A percentile compares a stretch with the other conserved stretches of the same genome.
Conservation (phyloP, 306 rosid genomes). For the Prunus kanzakura region DNA sequence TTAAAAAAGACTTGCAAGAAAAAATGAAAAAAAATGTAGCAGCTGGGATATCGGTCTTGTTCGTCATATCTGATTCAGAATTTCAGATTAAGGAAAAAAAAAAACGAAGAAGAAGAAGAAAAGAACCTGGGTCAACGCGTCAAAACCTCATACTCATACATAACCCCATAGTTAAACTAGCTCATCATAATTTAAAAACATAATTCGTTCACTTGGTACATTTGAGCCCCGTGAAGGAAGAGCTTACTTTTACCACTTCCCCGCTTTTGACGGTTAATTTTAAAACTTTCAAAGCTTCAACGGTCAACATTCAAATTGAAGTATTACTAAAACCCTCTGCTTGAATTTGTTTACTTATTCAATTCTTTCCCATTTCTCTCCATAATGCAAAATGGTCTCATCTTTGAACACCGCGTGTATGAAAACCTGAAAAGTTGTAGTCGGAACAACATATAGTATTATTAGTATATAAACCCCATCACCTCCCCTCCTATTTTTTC, state of each 20-base stretch:
- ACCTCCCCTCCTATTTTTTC: constrained; percentile 1
- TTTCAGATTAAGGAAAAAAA: no score
- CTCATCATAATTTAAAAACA: background rate
- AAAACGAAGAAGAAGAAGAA: background rate
- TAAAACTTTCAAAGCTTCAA: constrained; percentile 36
- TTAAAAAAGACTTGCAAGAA: no score
- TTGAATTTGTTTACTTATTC: constrained; percentile 6
- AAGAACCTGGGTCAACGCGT: constrained; percentile 9
- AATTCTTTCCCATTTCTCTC: background rate
- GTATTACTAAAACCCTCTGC: background rate
- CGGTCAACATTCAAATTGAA: constrained; percentile 74
- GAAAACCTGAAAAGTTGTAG: background rate
- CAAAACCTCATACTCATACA: background rate
- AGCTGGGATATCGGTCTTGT: no score
- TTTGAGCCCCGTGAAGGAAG: background rate
- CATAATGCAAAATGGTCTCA: constrained; percentile 19
- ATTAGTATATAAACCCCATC: background rate
- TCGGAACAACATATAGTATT: background rate
- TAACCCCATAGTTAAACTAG: background rate
- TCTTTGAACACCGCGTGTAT: constrained; percentile 37
- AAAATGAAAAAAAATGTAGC: no score
- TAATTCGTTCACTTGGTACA: constrained; percentile 1
- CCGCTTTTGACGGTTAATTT: constrained; percentile 46
- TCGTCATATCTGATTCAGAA: no score
- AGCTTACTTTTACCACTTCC: constrained; percentile 42